These are phyloP conservation scores for Leptomonas pyrrhocoris DNA, from an alignment of 208 protist species.

Conservation along the genomic window DNA sequence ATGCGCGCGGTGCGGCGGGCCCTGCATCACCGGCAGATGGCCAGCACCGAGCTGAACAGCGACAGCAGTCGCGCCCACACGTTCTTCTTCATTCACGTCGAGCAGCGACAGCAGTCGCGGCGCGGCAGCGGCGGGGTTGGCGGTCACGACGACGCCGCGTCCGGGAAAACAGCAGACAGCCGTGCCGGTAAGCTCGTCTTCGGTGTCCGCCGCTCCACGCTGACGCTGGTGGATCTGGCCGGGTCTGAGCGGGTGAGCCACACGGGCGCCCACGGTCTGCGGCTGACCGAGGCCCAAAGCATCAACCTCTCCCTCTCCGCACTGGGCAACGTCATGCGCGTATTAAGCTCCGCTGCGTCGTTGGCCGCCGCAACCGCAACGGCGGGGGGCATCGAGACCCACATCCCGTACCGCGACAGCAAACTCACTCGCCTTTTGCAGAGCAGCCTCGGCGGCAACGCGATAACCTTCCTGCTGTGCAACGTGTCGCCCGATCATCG, in stretches of 20 bases:
- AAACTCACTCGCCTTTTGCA: constrained; percentile 92
- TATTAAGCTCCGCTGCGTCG: constrained; percentile 32
- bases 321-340: constrained; percentile 90
- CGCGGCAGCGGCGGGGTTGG: background rate
- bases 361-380: background rate
- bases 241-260: constrained; percentile 88
- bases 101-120: constrained; percentile 28
- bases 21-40: constrained; percentile 53
- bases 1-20: constrained; percentile 42
- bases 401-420: constrained; percentile 90
- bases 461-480: constrained; percentile 77
- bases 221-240: constrained; percentile 93
- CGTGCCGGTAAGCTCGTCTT: background rate
- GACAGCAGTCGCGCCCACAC: constrained; percentile 86
- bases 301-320: constrained; percentile 94
- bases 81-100: constrained; percentile 73
- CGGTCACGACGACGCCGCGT: background rate
- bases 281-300: constrained; percentile 80
- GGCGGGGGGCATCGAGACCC: background rate
- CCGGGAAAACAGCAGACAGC: background rate
- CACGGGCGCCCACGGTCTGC: constrained; percentile 71
- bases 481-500: constrained; percentile 68
- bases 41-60: constrained; percentile 81
- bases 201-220: constrained; percentile 10
- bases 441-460: constrained; percentile 83